These are phyloP conservation scores for Dentipellis fragilis DNA, from an alignment of 768 basidiomycete species.

Conservation along the genomic window DNA sequence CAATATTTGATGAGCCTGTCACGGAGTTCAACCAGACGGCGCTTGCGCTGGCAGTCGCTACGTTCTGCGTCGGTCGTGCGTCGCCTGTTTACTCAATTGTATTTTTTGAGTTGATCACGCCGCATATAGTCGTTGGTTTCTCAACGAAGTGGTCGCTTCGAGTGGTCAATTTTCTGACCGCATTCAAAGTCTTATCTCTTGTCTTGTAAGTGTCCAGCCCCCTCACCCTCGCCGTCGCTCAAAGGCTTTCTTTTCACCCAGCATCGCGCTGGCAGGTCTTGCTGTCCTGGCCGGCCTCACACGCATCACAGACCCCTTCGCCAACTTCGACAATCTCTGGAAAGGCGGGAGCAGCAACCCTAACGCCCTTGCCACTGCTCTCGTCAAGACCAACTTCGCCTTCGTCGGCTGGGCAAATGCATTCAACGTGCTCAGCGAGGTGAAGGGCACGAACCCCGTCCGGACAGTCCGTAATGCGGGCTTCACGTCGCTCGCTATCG, in stretches of 20 bases:
- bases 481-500: constrained; percentile 33
- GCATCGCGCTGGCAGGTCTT: constrained; percentile 18
- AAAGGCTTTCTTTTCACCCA: constrained; percentile 4
- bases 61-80: constrained; percentile 15
- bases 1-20: constrained; percentile 12
- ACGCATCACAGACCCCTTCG: constrained; percentile 17
- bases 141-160: constrained; percentile 22
- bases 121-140: constrained; percentile 14
- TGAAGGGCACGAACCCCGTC: constrained; percentile 26
- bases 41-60: constrained; percentile 16
- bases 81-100: background rate
- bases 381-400: constrained; percentile 21
- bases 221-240: background rate
- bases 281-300: constrained; percentile 20
- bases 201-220: constrained; percentile 9
- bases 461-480: constrained; percentile 36
- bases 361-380: constrained; percentile 18
- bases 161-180: constrained; percentile 16
- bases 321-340: constrained; percentile 22
- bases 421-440: constrained; percentile 37
- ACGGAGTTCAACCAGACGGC: constrained; percentile 14
- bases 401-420: constrained; percentile 30
- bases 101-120: background rate
- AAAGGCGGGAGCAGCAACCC: constrained; percentile 17
- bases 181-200: constrained; percentile 17